Evolutionary conservation across 1,139 yeast species (phyloP), one percentile per base, ranked within the genome.

Genomic region (Protomyces inouyei): DNA sequence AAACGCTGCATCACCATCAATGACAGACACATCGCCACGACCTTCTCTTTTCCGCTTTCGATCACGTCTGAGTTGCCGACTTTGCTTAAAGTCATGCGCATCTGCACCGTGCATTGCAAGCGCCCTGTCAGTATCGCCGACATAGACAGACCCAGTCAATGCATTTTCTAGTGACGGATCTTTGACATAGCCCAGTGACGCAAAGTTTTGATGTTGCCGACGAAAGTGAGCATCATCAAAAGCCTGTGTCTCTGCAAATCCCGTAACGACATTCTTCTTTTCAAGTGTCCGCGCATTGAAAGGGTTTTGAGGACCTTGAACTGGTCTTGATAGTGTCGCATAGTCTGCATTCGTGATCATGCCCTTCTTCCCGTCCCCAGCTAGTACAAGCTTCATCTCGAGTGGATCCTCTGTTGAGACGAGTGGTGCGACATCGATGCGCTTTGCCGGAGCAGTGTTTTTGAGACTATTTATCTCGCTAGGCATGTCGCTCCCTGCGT

Each of bases 1-100:
- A 68, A 79, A 84, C 3, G 79, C 80, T 43, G 74, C 73, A 16
- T 76, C 79, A 4, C 81, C 85, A 0, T 78, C 79, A 21, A 78
- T 66, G 0, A 70, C 71, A 0, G 73, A 69, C 0, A 76, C 65
- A 65, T 78, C 79, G 0, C 82, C 83, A 64, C 76, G 78, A 16
- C 67, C 69, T 64, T 75, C 73, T 54, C 82, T 69, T 63, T 73
- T 73, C 8, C 70, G 70, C 64, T 72, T 75, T 18, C 71, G 67
- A 14, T 64, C 70, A 65, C 68, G 69, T 57, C 73, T 65, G 40
- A 71, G 69, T 12, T 67, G 60, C 70, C 18, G 67, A n/a, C 21
- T 38, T n/a, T 51, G 40, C 53, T 67, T 64, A 6, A 37, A 52
- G 32, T 37, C 60, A n/a, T 72, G 74, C 32, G 65, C 57, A 5